These are phyloP conservation scores for Lecanosticta acicola DNA, from an alignment of 2,329 filamentous ascomycete genomes.

Conservation along the genomic window DNA sequence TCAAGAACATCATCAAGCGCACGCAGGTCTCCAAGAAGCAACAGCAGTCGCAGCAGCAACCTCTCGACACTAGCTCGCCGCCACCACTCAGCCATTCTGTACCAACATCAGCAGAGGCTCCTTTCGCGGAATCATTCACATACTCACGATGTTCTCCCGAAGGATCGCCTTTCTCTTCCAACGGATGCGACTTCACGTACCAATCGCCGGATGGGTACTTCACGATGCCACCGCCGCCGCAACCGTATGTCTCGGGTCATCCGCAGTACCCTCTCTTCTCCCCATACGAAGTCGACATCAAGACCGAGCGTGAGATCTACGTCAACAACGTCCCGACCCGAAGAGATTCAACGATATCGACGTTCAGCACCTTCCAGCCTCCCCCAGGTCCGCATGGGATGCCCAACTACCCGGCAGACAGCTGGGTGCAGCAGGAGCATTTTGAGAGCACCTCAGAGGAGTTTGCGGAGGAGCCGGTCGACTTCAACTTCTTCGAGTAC, in stretches of 20 bases:
- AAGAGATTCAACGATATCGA: slow-evolving; percentile 80
- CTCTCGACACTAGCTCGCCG: slow-evolving; percentile 56
- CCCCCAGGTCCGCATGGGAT: slow-evolving; percentile 66
- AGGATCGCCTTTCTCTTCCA: slow-evolving; percentile 65
- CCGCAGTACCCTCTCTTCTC: slow-evolving; percentile 54
- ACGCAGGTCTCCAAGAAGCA: slow-evolving; percentile 91
- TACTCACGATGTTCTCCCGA: slow-evolving; percentile 71
- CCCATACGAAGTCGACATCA: slow-evolving; percentile 91
- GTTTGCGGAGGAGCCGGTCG: slow-evolving; percentile 50
- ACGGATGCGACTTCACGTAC: slow-evolving; percentile 62
- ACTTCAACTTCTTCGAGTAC: slow-evolving; percentile 80
- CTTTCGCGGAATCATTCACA: slow-evolving; percentile 65
- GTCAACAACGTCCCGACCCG: slow-evolving; percentile 84
- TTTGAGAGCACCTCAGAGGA: slow-evolving; percentile 65
- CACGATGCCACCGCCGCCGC: slow-evolving; percentile 54
- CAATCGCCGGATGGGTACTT: slow-evolving; percentile 50
- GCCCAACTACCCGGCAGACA: slow-evolving; percentile 56
- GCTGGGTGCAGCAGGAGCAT: slow-evolving; percentile 67
- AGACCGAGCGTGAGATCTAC: slow-evolving; percentile 90
- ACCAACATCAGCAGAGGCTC: slow-evolving; percentile 59
- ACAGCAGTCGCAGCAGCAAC: slow-evolving; percentile 42
- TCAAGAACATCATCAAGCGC: slow-evolving; percentile 96
- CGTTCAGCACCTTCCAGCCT: slow-evolving; percentile 83
- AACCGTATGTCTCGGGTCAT: slow-evolving; percentile 26
- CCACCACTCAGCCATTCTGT: slow-evolving; percentile 70